Base-by-base conservation (phyloP, 208 protist genomes). In the Zelonia costaricensis region DNA sequence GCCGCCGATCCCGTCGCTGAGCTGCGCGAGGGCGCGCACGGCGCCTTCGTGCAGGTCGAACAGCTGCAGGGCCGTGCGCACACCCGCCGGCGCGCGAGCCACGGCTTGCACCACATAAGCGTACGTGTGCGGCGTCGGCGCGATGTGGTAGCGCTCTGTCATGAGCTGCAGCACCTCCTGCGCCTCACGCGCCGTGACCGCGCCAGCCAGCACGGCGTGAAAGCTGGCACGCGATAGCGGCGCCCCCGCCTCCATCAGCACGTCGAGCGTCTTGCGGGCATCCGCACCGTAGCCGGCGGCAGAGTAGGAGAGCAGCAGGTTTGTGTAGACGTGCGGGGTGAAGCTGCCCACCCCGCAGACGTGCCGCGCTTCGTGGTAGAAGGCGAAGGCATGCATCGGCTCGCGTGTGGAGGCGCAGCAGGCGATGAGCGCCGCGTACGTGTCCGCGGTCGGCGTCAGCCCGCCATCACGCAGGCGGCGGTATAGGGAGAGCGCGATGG, bases 351-450 rank as follows among this genome's bases (percentile, higher is more conserved):
- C 56, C 3, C 80, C 84, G 39, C 77, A 88, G 16, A 80, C 56
- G 18, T 72, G 59, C 12, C 70, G 80, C 0, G 89, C 86, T 54
- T 94, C 89, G 46, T 93, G 89, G 51, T 90, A 93, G 61, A 95
- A 88, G 13, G 84, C 86, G 63, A 95, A 93, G 52, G 84, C 82
- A 13, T 85, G 84, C 36, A 78, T 91, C 45, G 90, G 85, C 63
- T 92, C 88, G 15, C 67, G 59, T 15, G 56, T 73, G 15, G 76
- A 74, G 47, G 86, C 85, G 55, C 79, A 87, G 59, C 83, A 91
- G 8, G 80, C 80, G 27, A 94, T 91, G 30, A 94, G 75, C 10
- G 85, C 88, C 4, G 82, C 78, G 66, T 94, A 94, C 36, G 85
- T 92, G 25, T 88, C 75, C 9, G 69, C 43, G 6, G 49, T 82